phyloP scores from a whole-genome alignment of 768 basidiomycete genomes.

The Lactarius akahatsu region DNA sequence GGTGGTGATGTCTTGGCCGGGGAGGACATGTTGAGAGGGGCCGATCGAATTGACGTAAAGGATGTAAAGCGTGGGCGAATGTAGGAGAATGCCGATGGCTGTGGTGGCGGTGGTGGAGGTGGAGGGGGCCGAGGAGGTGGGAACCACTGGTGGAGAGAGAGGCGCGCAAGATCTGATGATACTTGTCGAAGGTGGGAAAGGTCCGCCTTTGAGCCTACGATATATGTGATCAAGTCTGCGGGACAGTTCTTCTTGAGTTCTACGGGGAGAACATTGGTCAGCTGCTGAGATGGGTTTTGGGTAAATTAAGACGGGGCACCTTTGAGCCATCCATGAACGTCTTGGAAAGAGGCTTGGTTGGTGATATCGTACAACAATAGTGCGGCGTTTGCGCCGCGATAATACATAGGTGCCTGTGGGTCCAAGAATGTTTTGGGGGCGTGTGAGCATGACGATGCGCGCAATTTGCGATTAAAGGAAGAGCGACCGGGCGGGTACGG shows the following conservation, averaged over 20 bases:
- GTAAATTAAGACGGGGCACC: slow-evolving; percentile 42
- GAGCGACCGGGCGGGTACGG: slow-evolving; percentile 31
- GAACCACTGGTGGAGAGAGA: slow-evolving; percentile 84
- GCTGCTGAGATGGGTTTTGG: slow-evolving; percentile 8
- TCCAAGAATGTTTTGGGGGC: slow-evolving; percentile 22
- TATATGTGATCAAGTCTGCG: slow-evolving; percentile 88
- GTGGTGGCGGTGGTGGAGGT: slow-evolving; percentile 60
- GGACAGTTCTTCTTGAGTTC: slow-evolving; percentile 89
- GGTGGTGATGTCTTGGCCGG: slow-evolving; percentile 49
- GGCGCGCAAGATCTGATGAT: slow-evolving; percentile 77
- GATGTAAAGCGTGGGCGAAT: slow-evolving; percentile 79
- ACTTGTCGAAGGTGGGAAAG: slow-evolving; percentile 69
- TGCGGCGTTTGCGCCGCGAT: slow-evolving; percentile 93
- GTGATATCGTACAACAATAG: slow-evolving; percentile 95
- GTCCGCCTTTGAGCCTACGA: slow-evolving; percentile 93
- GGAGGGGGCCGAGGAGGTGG: slow-evolving; percentile 72
- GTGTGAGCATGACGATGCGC: slow-evolving; percentile 17
- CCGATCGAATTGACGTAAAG: slow-evolving; percentile 64
- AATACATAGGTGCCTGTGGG: slow-evolving; percentile 89
- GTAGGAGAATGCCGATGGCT: slow-evolving; percentile 65
- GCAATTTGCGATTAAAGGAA: slow-evolving; percentile 25
- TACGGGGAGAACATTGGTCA: slow-evolving; percentile 36
- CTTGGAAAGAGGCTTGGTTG: slow-evolving; percentile 82
- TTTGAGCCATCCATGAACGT: slow-evolving; percentile 89
- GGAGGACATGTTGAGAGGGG: slow-evolving; percentile 48